A percentile compares a stretch with the other conserved stretches of the same genome.
Conservation (phyloP, 805 yeast species). For the Lipomyces oligophaga region DNA sequence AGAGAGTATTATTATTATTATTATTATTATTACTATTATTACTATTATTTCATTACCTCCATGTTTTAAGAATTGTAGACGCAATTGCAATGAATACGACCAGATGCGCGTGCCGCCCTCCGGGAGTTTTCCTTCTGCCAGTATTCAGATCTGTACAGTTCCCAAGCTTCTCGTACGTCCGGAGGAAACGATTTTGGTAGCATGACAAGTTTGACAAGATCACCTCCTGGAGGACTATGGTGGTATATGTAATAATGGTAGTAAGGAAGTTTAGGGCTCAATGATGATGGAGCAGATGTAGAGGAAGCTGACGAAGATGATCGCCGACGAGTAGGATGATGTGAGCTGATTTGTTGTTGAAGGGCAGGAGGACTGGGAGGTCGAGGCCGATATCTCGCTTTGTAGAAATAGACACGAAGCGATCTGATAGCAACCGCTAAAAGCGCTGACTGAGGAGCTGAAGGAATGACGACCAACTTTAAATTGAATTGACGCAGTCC, state of each 20-base stretch:
- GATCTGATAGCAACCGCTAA: conserved; percentile 44
- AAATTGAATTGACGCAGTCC: conserved; percentile 77
- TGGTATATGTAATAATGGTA: conserved; percentile 25
- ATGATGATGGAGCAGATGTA: conserved; percentile 1
- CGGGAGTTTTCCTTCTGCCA: conserved; percentile 74
- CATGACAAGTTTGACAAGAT: conserved; percentile 74
- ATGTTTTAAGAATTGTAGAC: conserved; percentile 3
- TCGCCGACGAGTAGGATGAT: conserved; percentile 11
- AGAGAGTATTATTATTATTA: too few species aligned
- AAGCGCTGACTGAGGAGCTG: conserved; percentile 19
- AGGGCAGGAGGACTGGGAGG: conserved; percentile 3
- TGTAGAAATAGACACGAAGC: conserved; percentile 12
- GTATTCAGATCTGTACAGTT: conserved; percentile 83
- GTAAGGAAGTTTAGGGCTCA: conserved; percentile 6
- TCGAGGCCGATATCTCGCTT: conserved; percentile 11
- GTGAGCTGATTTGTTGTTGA: not conserved
- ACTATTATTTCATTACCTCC: not conserved
- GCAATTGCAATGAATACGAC: conserved; percentile 21
- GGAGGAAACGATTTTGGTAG: conserved; percentile 78
- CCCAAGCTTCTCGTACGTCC: conserved; percentile 91
- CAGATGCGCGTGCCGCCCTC: conserved; percentile 22
- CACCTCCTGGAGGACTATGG: conserved; percentile 49
- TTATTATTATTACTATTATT: too few species aligned
- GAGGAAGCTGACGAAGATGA: conserved; percentile 20
- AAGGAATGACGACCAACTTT: conserved; percentile 33